Evolutionary conservation across 2,329 filamentous ascomycete species (phyloP).

Genomic region (Alternaria dauci): DNA sequence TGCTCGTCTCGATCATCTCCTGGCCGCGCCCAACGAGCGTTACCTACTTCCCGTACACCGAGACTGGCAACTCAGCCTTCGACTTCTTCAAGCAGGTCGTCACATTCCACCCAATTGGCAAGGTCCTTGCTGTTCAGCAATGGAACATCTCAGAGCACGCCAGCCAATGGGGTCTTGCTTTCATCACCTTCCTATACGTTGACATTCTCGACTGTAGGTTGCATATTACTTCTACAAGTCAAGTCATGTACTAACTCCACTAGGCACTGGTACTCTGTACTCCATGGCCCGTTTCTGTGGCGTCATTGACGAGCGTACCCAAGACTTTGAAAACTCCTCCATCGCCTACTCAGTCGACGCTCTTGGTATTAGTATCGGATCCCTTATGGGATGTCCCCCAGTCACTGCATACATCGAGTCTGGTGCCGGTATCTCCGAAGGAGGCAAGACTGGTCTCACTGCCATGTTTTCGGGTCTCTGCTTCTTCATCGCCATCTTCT

Average conservation of each 20-base stretch:
- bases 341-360: slow-evolving; percentile 87
- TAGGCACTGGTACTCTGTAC: slow-evolving; percentile 79
- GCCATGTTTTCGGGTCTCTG: slow-evolving; percentile 79
- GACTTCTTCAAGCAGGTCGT: slow-evolving; percentile 91
- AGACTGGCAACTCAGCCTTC: slow-evolving; percentile 73
- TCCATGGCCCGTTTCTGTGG: slow-evolving; percentile 87
- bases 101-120: slow-evolving; percentile 78
- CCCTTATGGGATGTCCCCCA: slow-evolving; percentile 78
- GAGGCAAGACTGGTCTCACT: slow-evolving; percentile 84
- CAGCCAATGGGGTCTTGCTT: slow-evolving; percentile 80
- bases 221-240: background rate
- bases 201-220: slow-evolving; percentile 78
- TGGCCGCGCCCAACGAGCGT: slow-evolving; percentile 81
- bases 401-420: slow-evolving; percentile 89
- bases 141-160: slow-evolving; percentile 76
- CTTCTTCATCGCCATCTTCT: slow-evolving; percentile 83
- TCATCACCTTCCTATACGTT: slow-evolving; percentile 90
- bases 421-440: slow-evolving; percentile 89
- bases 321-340: slow-evolving; percentile 87
- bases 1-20: slow-evolving; percentile 86
- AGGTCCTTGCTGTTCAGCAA: slow-evolving; percentile 73
- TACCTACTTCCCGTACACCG: slow-evolving; percentile 81
- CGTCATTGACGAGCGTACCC: slow-evolving; percentile 80
- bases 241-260: slow-evolving; percentile 4
- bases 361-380: slow-evolving; percentile 80